phyloP scores from a whole-genome alignment of 2,329 filamentous ascomycete species.

The Fusarium sp. region DNA sequence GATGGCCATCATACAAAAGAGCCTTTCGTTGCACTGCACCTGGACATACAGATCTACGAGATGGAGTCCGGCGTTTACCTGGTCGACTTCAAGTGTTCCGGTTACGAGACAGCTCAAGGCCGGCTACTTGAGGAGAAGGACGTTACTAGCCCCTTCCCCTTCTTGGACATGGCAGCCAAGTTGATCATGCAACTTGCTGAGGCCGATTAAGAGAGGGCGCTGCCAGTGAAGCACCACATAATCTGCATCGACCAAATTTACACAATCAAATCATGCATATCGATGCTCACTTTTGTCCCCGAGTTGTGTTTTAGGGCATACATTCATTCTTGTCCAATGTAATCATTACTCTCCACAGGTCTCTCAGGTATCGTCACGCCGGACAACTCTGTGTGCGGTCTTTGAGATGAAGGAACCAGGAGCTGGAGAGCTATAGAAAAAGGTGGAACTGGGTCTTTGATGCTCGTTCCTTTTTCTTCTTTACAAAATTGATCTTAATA shows the following conservation, averaged over 20 bases:
- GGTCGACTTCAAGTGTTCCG: slow-evolving; percentile 98
- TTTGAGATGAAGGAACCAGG: slow-evolving; percentile 6
- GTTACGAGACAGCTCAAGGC: slow-evolving; percentile 86
- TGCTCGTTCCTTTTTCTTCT: not conserved
- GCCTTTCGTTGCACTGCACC: slow-evolving; percentile 88
- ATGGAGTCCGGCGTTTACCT: slow-evolving; percentile 94
- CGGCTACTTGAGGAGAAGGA: slow-evolving; percentile 90
- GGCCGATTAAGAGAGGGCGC: slow-evolving; percentile 66
- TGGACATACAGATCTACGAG: slow-evolving; percentile 96
- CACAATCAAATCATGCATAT: not conserved
- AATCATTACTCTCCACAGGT: slow-evolving; percentile 2
- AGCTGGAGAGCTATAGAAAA: slow-evolving; percentile 5
- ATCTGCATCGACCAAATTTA: not conserved
- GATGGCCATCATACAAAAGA: slow-evolving; percentile 59
- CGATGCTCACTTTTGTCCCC: not conserved
- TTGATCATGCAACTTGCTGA: slow-evolving; percentile 94
- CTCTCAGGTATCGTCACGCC: not conserved
- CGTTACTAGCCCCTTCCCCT: slow-evolving; percentile 94
- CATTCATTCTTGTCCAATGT: not conserved
- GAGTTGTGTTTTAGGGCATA: not conserved
- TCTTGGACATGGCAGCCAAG: slow-evolving; percentile 91
- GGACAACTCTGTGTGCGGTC: not conserved
- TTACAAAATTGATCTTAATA: slow-evolving; percentile 2
- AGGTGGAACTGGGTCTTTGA: not conserved
- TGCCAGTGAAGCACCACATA: not conserved